Evolutionary conservation across 495 filamentous ascomycete genomes (phyloP).

Genomic region (Penicillium tannophilum): DNA sequence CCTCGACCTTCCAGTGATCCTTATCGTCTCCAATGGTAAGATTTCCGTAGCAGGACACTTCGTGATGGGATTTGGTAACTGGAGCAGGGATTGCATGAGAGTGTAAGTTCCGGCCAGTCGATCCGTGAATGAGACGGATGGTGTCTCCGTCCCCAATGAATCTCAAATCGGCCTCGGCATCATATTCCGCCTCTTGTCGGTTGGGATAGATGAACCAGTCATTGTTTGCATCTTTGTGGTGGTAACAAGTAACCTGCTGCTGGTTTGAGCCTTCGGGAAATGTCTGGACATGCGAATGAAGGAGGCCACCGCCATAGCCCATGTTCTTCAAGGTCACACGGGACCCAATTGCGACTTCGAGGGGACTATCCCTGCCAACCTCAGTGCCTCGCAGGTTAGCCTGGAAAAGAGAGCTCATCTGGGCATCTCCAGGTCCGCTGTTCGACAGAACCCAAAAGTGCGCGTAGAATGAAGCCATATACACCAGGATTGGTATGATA

Average conservation of each 20-base stretch:
- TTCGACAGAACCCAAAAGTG: slow-evolving; percentile 94
- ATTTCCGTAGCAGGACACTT: slow-evolving; percentile 96
- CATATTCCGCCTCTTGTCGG: slow-evolving; percentile 71
- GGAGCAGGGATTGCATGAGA: slow-evolving; percentile 89
- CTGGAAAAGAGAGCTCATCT: slow-evolving; percentile 99
- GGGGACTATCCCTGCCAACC: slow-evolving; percentile 88
- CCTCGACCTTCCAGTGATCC: slow-evolving; percentile 95
- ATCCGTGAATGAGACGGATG: slow-evolving; percentile 88
- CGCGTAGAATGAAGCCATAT: slow-evolving; percentile 91
- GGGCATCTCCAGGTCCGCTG: slow-evolving; percentile 93
- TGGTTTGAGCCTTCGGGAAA: slow-evolving; percentile 93
- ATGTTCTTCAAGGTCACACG: slow-evolving; percentile 96
- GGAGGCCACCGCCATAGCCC: slow-evolving; percentile 97
- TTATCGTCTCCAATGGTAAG: slow-evolving; percentile 96
- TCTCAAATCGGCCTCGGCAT: slow-evolving; percentile 64
- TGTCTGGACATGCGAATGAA: slow-evolving; percentile 95
- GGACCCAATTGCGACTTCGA: slow-evolving; percentile 88
- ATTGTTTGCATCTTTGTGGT: slow-evolving; percentile 99
- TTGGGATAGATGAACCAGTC: slow-evolving; percentile 99
- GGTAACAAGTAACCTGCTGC: slow-evolving; percentile 98
- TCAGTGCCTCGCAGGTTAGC: slow-evolving; percentile 93
- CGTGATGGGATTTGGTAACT: slow-evolving; percentile 82
- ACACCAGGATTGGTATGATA: slow-evolving; percentile 80
- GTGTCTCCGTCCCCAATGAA: slow-evolving; percentile 77
- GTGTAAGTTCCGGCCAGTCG: slow-evolving; percentile 95